These are phyloP conservation scores for Diplosphaera chodatii DNA, from an alignment of 139 green algal species.

Conservation along the genomic window DNA sequence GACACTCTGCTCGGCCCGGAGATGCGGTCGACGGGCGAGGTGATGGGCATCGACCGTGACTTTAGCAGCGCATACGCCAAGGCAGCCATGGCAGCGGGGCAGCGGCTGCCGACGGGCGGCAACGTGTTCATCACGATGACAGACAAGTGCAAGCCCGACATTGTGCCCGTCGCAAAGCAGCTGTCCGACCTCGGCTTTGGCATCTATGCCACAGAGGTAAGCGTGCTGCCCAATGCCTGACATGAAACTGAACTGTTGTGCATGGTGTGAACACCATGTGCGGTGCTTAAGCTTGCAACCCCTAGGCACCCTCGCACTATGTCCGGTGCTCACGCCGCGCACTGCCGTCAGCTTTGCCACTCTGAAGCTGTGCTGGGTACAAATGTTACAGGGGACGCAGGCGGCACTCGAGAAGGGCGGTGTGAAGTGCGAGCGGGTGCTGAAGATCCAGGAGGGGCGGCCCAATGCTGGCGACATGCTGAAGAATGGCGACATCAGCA, in stretches of 20 bases:
- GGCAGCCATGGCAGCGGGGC: constrained; percentile 88
- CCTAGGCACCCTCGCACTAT: no score
- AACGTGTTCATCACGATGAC: constrained; percentile 92
- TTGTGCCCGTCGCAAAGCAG: constrained; percentile 72
- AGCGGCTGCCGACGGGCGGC: constrained; percentile 70
- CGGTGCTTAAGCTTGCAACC: no score
- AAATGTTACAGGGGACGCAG: constrained; percentile 76
- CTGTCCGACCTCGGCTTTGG: constrained; percentile 82
- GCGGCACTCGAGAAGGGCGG: constrained; percentile 43
- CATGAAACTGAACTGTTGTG: no score
- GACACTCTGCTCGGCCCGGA: constrained; percentile 97
- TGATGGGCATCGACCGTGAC: constrained; percentile 90
- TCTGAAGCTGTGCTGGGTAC: no score
- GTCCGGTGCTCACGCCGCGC: no score
- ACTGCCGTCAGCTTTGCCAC: no score
- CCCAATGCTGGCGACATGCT: constrained; percentile 76
- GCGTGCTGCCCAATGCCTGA: no score
- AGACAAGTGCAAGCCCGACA: constrained; percentile 82
- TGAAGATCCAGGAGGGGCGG: constrained; percentile 97
- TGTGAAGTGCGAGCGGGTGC: constrained; percentile 54
- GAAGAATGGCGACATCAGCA: constrained; percentile 78
- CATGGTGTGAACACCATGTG: no score
- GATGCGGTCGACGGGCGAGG: constrained; percentile 97
- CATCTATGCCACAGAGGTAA: constrained; percentile 70
- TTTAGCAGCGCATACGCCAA: constrained; percentile 94